Percentiles rank a stretch among this genome's conserved stretches.
phyloP scores from a whole-genome alignment of 2,329 filamentous ascomycete genomes.

The Thielaviopsis euricoi region DNA sequence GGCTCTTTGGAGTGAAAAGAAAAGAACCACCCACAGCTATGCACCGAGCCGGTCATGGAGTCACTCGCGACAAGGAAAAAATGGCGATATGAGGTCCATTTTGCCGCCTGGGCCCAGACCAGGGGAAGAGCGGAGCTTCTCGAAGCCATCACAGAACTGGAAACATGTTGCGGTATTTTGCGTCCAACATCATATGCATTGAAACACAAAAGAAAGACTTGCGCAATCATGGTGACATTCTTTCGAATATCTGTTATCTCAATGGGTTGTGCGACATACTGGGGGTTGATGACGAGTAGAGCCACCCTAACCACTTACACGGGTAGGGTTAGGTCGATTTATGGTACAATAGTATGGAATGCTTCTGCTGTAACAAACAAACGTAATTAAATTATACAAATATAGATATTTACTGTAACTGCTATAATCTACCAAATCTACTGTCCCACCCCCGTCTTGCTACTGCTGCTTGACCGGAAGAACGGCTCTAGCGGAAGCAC shows the following conservation, averaged over 20 bases:
- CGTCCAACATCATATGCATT: too few relatives aligned
- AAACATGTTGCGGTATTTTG: too few relatives aligned
- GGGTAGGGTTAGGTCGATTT: not conserved
- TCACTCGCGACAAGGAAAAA: not conserved
- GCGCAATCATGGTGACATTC: not conserved
- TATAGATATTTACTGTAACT: too few relatives aligned
- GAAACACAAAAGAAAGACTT: not conserved
- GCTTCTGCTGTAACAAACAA: too few relatives aligned
- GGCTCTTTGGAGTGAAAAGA: too few relatives aligned
- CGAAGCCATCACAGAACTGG: too few relatives aligned
- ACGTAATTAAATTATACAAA: too few relatives aligned
- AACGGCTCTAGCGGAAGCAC: constrained; percentile 39
- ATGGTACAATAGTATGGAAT: too few relatives aligned
- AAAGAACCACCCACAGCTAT: too few relatives aligned
- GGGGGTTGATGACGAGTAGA: not conserved
- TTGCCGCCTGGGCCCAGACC: not conserved
- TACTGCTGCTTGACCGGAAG: constrained; percentile 10
- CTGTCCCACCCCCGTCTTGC: constrained; percentile 7
- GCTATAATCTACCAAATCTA: not conserved
- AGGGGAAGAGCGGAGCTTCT: too few relatives aligned
- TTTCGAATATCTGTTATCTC: not conserved
- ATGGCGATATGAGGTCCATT: not conserved
- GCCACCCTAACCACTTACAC: not conserved
- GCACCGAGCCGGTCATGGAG: not conserved
- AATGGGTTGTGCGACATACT: not conserved